Evolutionary conservation across 106 monocot species (phyloP), one percentile per base, ranked within the genome.

Genomic region (Vanilla planifolia): DNA sequence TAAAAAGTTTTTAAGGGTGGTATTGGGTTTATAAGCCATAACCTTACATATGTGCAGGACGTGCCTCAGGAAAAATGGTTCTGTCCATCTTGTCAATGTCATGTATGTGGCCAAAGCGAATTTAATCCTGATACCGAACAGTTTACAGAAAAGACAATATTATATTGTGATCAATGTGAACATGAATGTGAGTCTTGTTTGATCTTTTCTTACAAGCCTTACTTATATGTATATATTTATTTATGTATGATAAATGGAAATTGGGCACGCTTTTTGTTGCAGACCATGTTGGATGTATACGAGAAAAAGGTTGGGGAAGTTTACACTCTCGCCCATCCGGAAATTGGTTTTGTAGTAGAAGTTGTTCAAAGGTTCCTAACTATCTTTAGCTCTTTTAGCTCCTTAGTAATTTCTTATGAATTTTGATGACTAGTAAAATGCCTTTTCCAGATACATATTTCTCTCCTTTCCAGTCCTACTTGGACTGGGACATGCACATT

Each of bases 111-210:
- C 43, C 16, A 21, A 17, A 66, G 80, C 61, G 81, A 89, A 55
- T 89, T 75, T 69, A 77, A 80, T 42, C 26, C 25, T 70, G 59
- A 75, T n/a, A 62, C 63, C 15, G 47, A 64, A 24, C 62, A 62
- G 14, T 75, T 89, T 46, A 80, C 77, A 22, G 75, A 64, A 17
- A 66, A 70, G 48, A 75, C 84, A 70, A 30, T 77, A 14, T 34
- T 89, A 55, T 81, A 59, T 43, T 89, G 84, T 81, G 89, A 89
- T 71, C 84, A 89, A 51, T 84, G 84, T 26, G 78, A 75, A 43
- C 63, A 75, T 28, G 81, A 81, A 75, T 81, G 86, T 86, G 65
- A 6, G 81, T 64, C 33, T 71, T 19, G 3, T 44, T 22, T 43
- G 28, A 16, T 60, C 22, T 43, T 29, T 15, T 65, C 8, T 62